These are phyloP conservation scores for Paraphaeosphaeria minitans DNA, from an alignment of 2,329 filamentous ascomycete genomes.

Conservation along the genomic window DNA sequence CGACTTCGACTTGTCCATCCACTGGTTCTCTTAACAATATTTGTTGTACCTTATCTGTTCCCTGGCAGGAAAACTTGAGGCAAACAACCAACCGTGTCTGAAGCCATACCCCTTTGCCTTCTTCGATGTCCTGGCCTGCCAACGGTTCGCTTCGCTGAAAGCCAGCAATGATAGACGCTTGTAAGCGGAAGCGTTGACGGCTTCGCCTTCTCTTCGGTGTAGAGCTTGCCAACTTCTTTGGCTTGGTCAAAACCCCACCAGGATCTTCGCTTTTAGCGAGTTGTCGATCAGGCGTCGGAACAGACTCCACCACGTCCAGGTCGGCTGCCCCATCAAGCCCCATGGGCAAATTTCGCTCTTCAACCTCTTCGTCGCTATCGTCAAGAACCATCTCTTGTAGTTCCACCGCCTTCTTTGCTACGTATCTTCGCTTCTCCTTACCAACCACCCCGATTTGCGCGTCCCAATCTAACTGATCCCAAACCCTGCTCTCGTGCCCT, in stretches of 20 bases:
- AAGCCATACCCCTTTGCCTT: slow-evolving; percentile 7
- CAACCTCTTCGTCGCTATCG: not conserved
- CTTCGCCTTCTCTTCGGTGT: not conserved
- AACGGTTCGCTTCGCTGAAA: slow-evolving; percentile 1
- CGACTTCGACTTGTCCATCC: not conserved
- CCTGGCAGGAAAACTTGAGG: slow-evolving; percentile 18
- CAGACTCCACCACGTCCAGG: not conserved
- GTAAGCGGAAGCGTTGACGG: not conserved
- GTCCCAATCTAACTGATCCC: slow-evolving; percentile 22
- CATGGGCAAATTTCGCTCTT: not conserved
- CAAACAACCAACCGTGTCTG: slow-evolving; percentile 14
- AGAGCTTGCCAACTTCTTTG: not conserved
- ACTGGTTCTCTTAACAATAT: not conserved
- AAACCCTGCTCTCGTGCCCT: slow-evolving; percentile 13
- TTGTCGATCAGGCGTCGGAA: not conserved
- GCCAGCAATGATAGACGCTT: slow-evolving; percentile 6
- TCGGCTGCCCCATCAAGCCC: not conserved
- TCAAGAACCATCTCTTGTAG: not conserved
- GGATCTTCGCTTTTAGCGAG: not conserved
- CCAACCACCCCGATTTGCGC: not conserved
- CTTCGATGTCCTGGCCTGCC: not conserved
- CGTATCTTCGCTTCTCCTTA: not conserved
- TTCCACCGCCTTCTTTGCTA: not conserved
- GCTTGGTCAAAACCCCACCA: not conserved
- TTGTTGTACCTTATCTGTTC: not conserved